Conservation (phyloP, 495 filamentous ascomycete genomes). For the Sporormia fimetaria region DNA sequence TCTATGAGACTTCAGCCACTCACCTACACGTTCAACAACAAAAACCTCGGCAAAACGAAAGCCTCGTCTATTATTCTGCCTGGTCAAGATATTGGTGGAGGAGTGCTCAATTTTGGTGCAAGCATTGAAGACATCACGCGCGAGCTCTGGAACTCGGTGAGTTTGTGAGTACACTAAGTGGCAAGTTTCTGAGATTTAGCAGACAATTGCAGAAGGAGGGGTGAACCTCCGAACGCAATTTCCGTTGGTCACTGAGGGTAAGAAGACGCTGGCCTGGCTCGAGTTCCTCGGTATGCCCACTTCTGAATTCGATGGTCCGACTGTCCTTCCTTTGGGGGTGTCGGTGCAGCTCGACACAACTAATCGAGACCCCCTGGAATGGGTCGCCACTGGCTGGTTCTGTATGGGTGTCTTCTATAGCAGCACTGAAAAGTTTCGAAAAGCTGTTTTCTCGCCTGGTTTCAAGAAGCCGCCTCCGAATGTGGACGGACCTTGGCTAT, state of each 20-base stretch:
- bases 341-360: constrained; percentile 38
- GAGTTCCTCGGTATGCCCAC: constrained; percentile 34
- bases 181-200: constrained; percentile 32
- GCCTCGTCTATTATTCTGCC: constrained; percentile 6
- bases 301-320: constrained; percentile 30
- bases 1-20: constrained; percentile 33
- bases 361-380: constrained; percentile 37
- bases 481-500: constrained; percentile 38
- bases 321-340: constrained; percentile 38
- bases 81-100: constrained; percentile 14
- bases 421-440: constrained; percentile 36
- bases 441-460: constrained; percentile 33
- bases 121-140: constrained; percentile 34
- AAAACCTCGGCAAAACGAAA: constrained; percentile 7
- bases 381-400: constrained; percentile 39
- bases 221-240: constrained; percentile 9
- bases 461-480: constrained; percentile 37
- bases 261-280: constrained; percentile 35
- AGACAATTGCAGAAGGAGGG: constrained; percentile 32
- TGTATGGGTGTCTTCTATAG: constrained; percentile 43
- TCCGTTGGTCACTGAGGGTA: constrained; percentile 34
- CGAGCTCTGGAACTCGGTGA: constrained; percentile 31
- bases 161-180: constrained; percentile 27
- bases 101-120: constrained; percentile 29
- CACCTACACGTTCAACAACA: constrained; percentile 34